phyloP scores from a whole-genome alignment of 1,284 basidiomycete genomes.

The Ganoderma sinense region DNA sequence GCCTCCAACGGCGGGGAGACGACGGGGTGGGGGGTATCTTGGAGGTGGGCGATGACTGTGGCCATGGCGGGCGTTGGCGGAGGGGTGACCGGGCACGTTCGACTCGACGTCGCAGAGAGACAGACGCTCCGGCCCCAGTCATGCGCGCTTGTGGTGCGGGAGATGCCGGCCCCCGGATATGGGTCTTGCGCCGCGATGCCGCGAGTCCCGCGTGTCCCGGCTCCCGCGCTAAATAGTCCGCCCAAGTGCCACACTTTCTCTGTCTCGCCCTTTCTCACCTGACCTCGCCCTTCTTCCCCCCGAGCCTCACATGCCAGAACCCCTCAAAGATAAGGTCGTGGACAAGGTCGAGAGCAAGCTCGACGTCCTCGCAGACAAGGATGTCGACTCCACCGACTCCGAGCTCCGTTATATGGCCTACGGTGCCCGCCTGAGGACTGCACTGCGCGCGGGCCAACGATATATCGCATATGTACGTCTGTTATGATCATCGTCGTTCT shows the following conservation, averaged over 20 bases:
- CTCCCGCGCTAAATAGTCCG: constrained; percentile 4
- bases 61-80: constrained; percentile 40
- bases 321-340: constrained; percentile 29
- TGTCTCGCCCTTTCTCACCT: constrained; percentile 8
- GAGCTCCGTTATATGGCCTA: constrained; percentile 79
- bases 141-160: constrained; percentile 13
- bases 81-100: constrained; percentile 35
- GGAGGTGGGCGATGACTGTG: constrained; percentile 41
- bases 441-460: constrained; percentile 75
- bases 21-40: constrained; percentile 42
- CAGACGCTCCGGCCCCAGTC: constrained; percentile 13
- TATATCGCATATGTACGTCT: constrained; percentile 83
- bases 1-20: constrained; percentile 45
- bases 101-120: constrained; percentile 22
- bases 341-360: constrained; percentile 56
- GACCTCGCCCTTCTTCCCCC: constrained; percentile 3
- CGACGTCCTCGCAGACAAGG: constrained; percentile 63
- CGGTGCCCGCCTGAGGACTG: constrained; percentile 80
- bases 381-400: constrained; percentile 70
- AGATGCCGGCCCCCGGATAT: constrained; percentile 22
- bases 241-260: constrained; percentile 10
- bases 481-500: constrained; percentile 17
- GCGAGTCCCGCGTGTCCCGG: not conserved
- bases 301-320: constrained; percentile 25
- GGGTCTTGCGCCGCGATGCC: constrained; percentile 17